phyloP scores from a whole-genome alignment of 148 eudicot genomes.

The Chenopodium quinoa region DNA sequence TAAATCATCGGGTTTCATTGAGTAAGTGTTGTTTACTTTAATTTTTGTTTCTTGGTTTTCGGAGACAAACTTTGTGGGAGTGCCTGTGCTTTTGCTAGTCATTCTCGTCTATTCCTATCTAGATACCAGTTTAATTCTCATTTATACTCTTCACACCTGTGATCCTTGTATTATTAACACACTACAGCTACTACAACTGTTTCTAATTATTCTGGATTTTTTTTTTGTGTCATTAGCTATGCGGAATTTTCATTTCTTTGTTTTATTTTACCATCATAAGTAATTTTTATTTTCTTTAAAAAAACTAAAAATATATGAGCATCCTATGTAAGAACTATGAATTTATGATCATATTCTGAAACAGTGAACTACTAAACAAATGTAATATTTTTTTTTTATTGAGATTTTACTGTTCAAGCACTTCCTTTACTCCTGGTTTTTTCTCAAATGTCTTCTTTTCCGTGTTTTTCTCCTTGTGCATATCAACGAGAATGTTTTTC shows the following conservation, averaged over 20 bases:
- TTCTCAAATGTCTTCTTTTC: background rate
- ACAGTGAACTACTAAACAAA: background rate
- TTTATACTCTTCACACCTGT: background rate
- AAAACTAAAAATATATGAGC: too few species aligned
- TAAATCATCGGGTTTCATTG: conserved; percentile 57
- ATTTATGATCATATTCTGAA: too few species aligned
- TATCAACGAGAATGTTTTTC: conserved; percentile 1
- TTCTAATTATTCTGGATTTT: too few species aligned
- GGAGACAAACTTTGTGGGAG: too few species aligned
- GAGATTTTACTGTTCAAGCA: background rate
- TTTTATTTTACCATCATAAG: background rate
- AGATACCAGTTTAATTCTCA: background rate
- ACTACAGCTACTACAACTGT: too few species aligned
- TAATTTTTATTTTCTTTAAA: too few species aligned
- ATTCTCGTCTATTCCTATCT: too few species aligned
- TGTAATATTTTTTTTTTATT: background rate
- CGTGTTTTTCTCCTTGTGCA: background rate
- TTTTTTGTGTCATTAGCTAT: background rate
- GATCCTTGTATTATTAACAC: background rate
- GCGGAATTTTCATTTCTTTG: background rate
- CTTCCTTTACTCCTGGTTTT: background rate
- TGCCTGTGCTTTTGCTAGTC: too few species aligned
- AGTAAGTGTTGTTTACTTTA: conserved; percentile 49
- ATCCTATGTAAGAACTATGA: too few species aligned
- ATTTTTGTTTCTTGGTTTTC: background rate